phyloP scores from a whole-genome alignment of 768 basidiomycete species.

The Lentinula sp. region DNA sequence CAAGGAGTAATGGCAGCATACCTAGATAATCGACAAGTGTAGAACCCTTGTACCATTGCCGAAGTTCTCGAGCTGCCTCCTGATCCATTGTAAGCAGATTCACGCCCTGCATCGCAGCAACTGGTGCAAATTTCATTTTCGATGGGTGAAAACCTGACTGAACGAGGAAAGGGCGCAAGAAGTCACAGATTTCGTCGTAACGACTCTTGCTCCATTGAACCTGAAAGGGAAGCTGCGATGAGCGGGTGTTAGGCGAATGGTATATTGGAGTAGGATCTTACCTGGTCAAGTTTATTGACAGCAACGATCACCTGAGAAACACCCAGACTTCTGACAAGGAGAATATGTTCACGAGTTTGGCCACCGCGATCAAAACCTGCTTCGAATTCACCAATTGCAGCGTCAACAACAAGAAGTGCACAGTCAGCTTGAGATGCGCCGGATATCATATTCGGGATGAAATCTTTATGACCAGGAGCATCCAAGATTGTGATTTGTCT shows the following conservation, averaged over 20 bases:
- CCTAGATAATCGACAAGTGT: slow-evolving; percentile 83
- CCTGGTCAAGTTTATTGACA: slow-evolving; percentile 93
- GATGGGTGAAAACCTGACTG: slow-evolving; percentile 82
- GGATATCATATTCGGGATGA: slow-evolving; percentile 99
- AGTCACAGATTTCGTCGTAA: slow-evolving; percentile 77
- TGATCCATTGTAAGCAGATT: slow-evolving; percentile 60
- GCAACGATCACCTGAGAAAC: slow-evolving; percentile 89
- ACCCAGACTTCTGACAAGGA: slow-evolving; percentile 88
- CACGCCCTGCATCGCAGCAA: slow-evolving; percentile 85
- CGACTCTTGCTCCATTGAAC: slow-evolving; percentile 83
- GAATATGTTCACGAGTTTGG: slow-evolving; percentile 91
- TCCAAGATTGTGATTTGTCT: slow-evolving; percentile 90
- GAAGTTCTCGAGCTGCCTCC: slow-evolving; percentile 40
- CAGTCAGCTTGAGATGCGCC: slow-evolving; percentile 97
- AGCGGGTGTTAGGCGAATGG: neutral
- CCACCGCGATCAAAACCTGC: slow-evolving; percentile 92
- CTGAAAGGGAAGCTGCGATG: slow-evolving; percentile 32
- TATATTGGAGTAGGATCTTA: slow-evolving; percentile 23
- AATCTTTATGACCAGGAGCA: slow-evolving; percentile 95
- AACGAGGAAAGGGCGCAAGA: slow-evolving; percentile 72
- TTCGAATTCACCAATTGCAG: slow-evolving; percentile 89
- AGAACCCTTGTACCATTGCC: slow-evolving; percentile 80
- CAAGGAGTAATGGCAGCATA: slow-evolving; percentile 21
- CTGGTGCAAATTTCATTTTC: slow-evolving; percentile 82
- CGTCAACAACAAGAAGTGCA: slow-evolving; percentile 89